Base-by-base conservation (phyloP, 768 basidiomycete genomes). In the Neoboletus brunneissimus region DNA sequence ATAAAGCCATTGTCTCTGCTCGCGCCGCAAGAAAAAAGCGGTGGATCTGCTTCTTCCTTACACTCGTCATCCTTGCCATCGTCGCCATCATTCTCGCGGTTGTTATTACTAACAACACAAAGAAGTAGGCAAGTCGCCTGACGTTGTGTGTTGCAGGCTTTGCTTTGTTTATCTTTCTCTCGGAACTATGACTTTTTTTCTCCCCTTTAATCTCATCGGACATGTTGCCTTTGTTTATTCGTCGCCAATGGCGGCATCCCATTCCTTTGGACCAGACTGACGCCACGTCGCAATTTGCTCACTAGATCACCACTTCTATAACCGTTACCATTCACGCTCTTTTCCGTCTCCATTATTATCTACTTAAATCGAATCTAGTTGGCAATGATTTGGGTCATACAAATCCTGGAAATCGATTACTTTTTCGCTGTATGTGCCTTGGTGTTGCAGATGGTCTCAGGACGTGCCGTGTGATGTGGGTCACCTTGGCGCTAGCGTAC, bases 1-100 rank as follows among this genome's bases (percentile, higher is more conserved):
- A 89, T 46, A 90, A 89, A 66, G 96, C 95, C 8, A 89, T 98
- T 51, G 77, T 75, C 37, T 92, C 89, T 37, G 96, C 96, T 22
- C 82, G 89, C 31, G 82, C 88, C 32, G 96, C 96, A 22, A 86
- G 96, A 57, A 92, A 88, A 74, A 98, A 96, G 82, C 86, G 94
- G 66, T 97, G 94, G 94, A 95, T 96, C 70, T 98, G 95, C 76
- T 96, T 96, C 80, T 69, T 84, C 74, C 84, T 93, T 57, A 67
- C 73, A 54, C 66, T 94, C 54, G 67, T 91, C 55, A 66, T 94
- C 52, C 76, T 88, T 56, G 81, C 86, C 60, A 81, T 91, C 47
- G 77, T 84, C 44, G 86, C 81, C 44, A 78, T 89, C 50, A 76
- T 91, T 31, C 75, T 82, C 27, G 85, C 81, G 6, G 77, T 85